These are phyloP conservation scores for Trypanosoma conorhini DNA, from an alignment of 208 protist species.

Conservation along the genomic window DNA sequence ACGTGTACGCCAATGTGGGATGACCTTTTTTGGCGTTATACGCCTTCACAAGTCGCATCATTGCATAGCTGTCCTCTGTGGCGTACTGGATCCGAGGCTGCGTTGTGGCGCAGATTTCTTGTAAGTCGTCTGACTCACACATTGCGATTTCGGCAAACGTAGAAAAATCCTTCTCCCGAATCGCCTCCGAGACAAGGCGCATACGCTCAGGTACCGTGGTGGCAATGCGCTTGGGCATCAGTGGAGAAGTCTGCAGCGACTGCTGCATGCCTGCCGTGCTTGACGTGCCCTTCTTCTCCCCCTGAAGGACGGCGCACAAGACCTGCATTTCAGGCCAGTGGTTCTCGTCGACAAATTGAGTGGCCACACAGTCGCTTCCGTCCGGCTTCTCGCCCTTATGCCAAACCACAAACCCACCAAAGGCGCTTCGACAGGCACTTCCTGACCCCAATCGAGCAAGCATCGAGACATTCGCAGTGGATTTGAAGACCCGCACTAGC, in stretches of 20 bases:
- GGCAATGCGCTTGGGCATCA: constrained; percentile 88
- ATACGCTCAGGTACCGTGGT: constrained; percentile 93
- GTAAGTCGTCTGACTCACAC: constrained; percentile 98
- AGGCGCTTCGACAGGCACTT: constrained; percentile 97
- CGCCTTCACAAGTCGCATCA: constrained; percentile 94
- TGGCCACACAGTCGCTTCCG: constrained; percentile 91
- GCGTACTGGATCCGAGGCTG: constrained; percentile 98
- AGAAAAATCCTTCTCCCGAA: constrained; percentile 93
- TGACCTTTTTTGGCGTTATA: constrained; percentile 88
- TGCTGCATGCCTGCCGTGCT: constrained; percentile 97
- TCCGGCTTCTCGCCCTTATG: constrained; percentile 87
- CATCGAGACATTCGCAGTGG: constrained; percentile 83
- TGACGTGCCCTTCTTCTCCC: constrained; percentile 94
- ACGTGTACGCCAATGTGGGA: constrained; percentile 97
- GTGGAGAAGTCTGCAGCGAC: constrained; percentile 89
- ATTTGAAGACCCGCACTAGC: constrained; percentile 66
- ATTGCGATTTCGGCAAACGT: constrained; percentile 94
- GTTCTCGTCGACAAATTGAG: constrained; percentile 85
- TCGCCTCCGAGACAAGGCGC: constrained; percentile 90
- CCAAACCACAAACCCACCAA: constrained; percentile 99
- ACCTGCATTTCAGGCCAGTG: constrained; percentile 96
- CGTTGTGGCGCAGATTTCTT: constrained; percentile 97
- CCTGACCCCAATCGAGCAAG: constrained; percentile 94
- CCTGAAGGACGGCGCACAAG: constrained; percentile 91
- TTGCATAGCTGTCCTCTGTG: constrained; percentile 95